These are phyloP conservation scores for Artemisia annua DNA, from an alignment of 129 eudicot species.

Conservation along the genomic window DNA sequence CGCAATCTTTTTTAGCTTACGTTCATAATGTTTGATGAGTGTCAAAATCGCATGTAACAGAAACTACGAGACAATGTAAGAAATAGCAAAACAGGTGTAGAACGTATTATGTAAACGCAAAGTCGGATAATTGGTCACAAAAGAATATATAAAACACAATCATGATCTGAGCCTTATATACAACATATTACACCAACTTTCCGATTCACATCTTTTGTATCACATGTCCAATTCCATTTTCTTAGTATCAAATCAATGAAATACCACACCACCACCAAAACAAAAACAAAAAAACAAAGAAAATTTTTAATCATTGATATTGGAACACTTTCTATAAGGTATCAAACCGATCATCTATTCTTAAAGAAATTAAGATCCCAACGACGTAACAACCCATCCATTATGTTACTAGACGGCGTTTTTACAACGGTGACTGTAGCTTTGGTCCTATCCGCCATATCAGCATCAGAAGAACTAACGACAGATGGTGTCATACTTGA, in stretches of 20 bases:
- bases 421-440: constrained; percentile 79
- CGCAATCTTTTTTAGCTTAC: too few species aligned
- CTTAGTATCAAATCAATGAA: constrained; percentile 26
- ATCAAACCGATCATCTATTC: constrained; percentile 40
- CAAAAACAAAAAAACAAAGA: constrained; percentile 1
- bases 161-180: constrained; percentile 27
- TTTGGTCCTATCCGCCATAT: constrained; percentile 55
- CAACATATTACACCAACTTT: constrained; percentile 29
- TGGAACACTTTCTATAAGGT: constrained; percentile 23
- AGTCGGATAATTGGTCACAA: background rate
- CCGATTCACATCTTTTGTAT: constrained; percentile 23
- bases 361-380: constrained; percentile 88
- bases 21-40: too few species aligned
- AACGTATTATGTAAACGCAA: too few species aligned
- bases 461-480: constrained; percentile 43
- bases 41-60: too few species aligned
- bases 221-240: constrained; percentile 29
- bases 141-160: constrained; percentile 12
- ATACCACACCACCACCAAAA: constrained; percentile 37
- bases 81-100: too few species aligned
- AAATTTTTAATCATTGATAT: constrained; percentile 13
- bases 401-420: constrained; percentile 60
- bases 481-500: constrained; percentile 21
- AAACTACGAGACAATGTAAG: too few species aligned
- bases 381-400: constrained; percentile 85